Percentiles rank a stretch among this genome's conserved stretches.
Conservation (phyloP, 1,284 basidiomycete genomes). For the Rhodofomes roseus region DNA sequence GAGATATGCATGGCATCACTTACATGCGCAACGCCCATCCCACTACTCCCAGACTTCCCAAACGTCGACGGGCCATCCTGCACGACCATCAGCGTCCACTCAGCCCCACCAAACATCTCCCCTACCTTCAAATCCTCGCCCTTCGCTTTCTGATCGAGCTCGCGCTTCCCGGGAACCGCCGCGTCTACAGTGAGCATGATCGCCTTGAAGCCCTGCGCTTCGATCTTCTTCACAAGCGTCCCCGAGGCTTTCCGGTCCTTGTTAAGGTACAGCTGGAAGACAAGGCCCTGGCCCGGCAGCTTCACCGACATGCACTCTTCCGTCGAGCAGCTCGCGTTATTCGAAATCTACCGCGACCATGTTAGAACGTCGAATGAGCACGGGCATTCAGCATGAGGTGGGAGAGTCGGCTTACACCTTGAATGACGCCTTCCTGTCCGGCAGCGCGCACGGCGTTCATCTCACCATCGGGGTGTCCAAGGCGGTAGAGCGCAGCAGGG, state of each 20-base stretch:
- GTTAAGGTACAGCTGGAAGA: constrained; percentile 58
- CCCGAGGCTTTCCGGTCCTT: constrained; percentile 50
- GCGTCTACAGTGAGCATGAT: constrained; percentile 93
- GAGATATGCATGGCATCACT: constrained; percentile 4
- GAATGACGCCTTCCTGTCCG: constrained; percentile 52
- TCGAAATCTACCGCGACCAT: constrained; percentile 38
- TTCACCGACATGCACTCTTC: constrained; percentile 53
- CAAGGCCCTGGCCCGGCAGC: constrained; percentile 43
- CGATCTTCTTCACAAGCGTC: constrained; percentile 69
- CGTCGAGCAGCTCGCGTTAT: constrained; percentile 49
- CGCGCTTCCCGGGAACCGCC: constrained; percentile 81
- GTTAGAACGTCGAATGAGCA: too few species aligned
- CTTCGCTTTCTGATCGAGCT: constrained; percentile 72
- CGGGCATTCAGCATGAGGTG: too few species aligned
- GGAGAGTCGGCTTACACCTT: constrained; percentile 42
- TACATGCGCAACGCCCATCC: constrained; percentile 41
- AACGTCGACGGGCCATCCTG: constrained; percentile 35
- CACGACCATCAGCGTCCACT: constrained; percentile 15
- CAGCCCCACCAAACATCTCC: constrained; percentile 22
- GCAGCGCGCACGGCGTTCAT: constrained; percentile 56
- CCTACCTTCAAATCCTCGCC: constrained; percentile 34
- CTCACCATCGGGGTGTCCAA: constrained; percentile 65
- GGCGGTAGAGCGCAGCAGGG: constrained; percentile 55
- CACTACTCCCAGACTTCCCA: constrained; percentile 32
- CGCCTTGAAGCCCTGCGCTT: constrained; percentile 73